phyloP scores from a whole-genome alignment of 2,329 filamentous ascomycete genomes.

The Penicillium griseofulvum region DNA sequence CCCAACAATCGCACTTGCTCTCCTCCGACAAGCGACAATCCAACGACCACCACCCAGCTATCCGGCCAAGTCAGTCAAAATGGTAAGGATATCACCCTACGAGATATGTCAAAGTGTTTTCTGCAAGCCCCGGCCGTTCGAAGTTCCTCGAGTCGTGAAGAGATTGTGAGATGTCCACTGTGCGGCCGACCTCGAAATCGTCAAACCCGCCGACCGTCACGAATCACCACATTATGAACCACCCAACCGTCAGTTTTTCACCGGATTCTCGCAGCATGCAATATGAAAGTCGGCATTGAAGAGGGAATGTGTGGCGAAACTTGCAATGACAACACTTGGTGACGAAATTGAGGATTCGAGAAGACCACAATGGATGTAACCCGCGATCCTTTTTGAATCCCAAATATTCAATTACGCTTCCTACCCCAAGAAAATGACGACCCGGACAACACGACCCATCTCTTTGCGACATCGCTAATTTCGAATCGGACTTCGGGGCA shows the following conservation, averaged over 20 bases:
- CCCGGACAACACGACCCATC: neutral
- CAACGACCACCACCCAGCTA: conserved; percentile 44
- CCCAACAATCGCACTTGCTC: conserved; percentile 35
- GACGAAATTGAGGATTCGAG: neutral
- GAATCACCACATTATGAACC: neutral
- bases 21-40: conserved; percentile 41
- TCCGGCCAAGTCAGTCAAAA: conserved; percentile 50
- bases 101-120: conserved; percentile 21
- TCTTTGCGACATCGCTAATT: conserved; percentile 7
- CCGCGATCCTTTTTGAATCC: neutral
- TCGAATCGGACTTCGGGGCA: conserved; percentile 12
- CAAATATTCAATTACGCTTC: neutral
- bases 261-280: neutral
- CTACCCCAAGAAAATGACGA: neutral
- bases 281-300: neutral
- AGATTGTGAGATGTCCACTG: conserved; percentile 15
- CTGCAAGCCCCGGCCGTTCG: conserved; percentile 24
- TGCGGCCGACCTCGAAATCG: conserved; percentile 21
- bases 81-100: conserved; percentile 38
- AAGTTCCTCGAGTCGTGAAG: conserved; percentile 18
- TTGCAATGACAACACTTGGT: neutral
- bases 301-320: neutral
- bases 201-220: conserved; percentile 16
- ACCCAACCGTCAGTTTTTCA: neutral
- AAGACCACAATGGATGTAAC: neutral